Conservation (phyloP, 441 rosid genomes). For the Erodium texanum region DNA sequence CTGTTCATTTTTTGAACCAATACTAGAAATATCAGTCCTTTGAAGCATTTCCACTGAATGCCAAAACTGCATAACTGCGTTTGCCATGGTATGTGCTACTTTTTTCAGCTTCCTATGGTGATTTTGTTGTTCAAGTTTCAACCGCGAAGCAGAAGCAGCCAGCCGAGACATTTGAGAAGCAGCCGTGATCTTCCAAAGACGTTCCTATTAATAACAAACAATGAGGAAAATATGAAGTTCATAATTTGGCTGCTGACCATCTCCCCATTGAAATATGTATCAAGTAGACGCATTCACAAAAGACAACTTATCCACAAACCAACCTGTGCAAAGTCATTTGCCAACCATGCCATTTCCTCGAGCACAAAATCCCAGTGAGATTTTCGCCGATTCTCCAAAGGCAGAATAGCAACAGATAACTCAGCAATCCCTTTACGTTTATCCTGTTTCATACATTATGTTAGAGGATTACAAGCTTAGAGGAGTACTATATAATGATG, state of each 20-base stretch:
- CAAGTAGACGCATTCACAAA: neutral
- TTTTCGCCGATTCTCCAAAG: conserved; percentile 42
- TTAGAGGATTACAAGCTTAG: conserved; percentile 19
- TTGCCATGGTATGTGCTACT: conserved; percentile 59
- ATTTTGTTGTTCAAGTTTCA: conserved; percentile 50
- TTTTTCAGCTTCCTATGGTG: conserved; percentile 45
- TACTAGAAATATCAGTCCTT: conserved; percentile 23
- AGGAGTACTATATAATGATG: conserved; percentile 14
- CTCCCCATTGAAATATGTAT: conserved; percentile 11
- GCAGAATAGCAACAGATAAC: conserved; percentile 49
- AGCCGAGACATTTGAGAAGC: conserved; percentile 81
- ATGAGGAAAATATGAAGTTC: conserved; percentile 13
- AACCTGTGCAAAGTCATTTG: conserved; percentile 98
- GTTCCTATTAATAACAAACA: conserved; percentile 52
- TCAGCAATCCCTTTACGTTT: conserved; percentile 81
- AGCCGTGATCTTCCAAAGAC: conserved; percentile 96
- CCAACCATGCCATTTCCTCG: conserved; percentile 99
- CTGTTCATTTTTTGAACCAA: conserved; percentile 26
- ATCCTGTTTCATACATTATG: conserved; percentile 47
- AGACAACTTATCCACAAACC: conserved; percentile 19
- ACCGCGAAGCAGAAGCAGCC: conserved; percentile 48
- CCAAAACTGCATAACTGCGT: conserved; percentile 90
- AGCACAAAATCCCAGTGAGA: conserved; percentile 97
- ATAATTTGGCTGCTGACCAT: conserved; percentile 6
- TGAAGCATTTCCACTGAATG: conserved; percentile 47